Evolutionary conservation across 257 asterid genomes (phyloP), one percentile per base, ranked within the genome.

Genomic region (Solanum ossicruentum): DNA sequence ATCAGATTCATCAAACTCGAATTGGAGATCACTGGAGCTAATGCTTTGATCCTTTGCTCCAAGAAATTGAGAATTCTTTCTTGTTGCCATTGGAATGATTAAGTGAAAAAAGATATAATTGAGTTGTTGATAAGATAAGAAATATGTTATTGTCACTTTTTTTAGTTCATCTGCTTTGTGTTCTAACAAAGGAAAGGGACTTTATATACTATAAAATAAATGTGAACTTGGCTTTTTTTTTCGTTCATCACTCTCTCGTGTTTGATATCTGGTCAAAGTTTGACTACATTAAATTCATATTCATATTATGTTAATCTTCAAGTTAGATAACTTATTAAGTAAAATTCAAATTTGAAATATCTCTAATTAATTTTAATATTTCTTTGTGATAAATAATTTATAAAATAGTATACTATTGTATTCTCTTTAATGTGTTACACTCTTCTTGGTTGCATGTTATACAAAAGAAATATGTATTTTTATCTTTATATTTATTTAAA

Each of bases 1-100:
- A 12, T 84, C 85, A 41, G 89, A 47, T 80, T 87, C 89, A 17
- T 84, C 83, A 36, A 87, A 61, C 82, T 84, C 87, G 21, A 87
- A 87, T 87, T 84, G 87, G 4, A 55, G 18, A n/a, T n/a, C 26
- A 28, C 16, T 65, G 1, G 45, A 2, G 0, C 20, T 65, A 26
- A 26, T 3, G 16, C 20, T 61, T 9, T 51, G 56, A 51, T 60
- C 67, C 21, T 60, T 60, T 60, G 13, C 67, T 8, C 67, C 67
- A 2, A 60, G 7, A 60, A n/a, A n/a, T 6, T n/a, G 67, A 32
- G 10, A 60, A 17, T 7, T 21, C 6, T 61, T 65, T 65, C 43
- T 28, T 36, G 41, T 13, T 65, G 72, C 45, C 72, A 65, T 65
- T 28, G 23, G 26, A 26, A 26, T 63, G 70, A 63, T 63, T 63